phyloP scores from a whole-genome alignment of 2,329 filamentous ascomycete genomes.

The Cordyceps fumosorosea region DNA sequence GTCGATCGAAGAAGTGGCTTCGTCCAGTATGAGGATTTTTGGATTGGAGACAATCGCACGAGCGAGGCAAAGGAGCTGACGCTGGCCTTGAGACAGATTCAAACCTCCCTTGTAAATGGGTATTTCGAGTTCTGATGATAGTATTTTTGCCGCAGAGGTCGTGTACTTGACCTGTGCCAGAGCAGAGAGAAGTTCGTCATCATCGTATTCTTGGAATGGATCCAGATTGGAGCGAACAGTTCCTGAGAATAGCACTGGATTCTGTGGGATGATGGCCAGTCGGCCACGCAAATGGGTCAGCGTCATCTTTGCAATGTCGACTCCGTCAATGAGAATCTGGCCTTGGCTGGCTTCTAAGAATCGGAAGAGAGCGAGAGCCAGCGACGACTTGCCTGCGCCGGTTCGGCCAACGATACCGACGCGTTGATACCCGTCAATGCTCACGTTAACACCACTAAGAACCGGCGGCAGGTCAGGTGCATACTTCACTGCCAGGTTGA shows the following conservation, averaged over 20 bases:
- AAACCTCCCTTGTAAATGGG: constrained; percentile 85
- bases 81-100: constrained; percentile 82
- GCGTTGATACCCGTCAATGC: constrained; percentile 86
- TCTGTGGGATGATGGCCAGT: constrained; percentile 87
- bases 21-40: constrained; percentile 86
- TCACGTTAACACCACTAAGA: constrained; percentile 75
- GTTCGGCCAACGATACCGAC: constrained; percentile 92
- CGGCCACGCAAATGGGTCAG: constrained; percentile 74
- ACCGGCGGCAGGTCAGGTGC: constrained; percentile 68
- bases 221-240: constrained; percentile 85
- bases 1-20: constrained; percentile 69
- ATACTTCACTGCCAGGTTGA: too few species aligned
- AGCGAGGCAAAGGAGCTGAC: constrained; percentile 79
- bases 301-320: constrained; percentile 8
- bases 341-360: constrained; percentile 77
- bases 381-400: constrained; percentile 82
- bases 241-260: constrained; percentile 84
- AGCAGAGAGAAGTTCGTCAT: constrained; percentile 12
- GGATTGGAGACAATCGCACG: constrained; percentile 83
- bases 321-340: constrained; percentile 68
- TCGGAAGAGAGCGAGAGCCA: constrained; percentile 81
- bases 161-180: constrained; percentile 59
- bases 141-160: constrained; percentile 60
- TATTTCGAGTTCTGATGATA: constrained; percentile 75
- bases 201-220: constrained; percentile 9